phyloP scores from a whole-genome alignment of 163 green algal genomes.

The Scenedesmus sp. region DNA sequence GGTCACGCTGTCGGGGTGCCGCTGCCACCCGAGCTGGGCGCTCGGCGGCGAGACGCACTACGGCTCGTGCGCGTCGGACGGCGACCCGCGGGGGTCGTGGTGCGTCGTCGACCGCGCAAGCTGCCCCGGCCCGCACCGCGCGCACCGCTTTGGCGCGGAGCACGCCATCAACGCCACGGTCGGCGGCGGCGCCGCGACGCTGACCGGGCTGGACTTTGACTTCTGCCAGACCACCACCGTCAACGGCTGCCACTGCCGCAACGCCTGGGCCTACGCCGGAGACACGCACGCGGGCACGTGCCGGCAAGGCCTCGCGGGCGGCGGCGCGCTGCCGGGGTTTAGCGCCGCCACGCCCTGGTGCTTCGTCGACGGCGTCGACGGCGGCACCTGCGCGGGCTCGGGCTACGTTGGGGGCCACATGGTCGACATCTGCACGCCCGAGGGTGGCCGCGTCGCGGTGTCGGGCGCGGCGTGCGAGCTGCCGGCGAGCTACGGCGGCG shows the following conservation, averaged over 20 bases:
- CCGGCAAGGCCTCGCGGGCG: background rate
- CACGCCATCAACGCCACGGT: slow-evolving; percentile 7
- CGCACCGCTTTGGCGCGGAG: slow-evolving; percentile 36
- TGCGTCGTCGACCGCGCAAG: slow-evolving; percentile 41
- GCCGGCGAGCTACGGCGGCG: slow-evolving; percentile 7
- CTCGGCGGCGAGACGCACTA: slow-evolving; percentile 35
- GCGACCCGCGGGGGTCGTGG: slow-evolving; percentile 15
- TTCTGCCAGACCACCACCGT: slow-evolving; percentile 46
- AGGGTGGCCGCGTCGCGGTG: slow-evolving; percentile 11
- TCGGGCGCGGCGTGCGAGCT: slow-evolving; percentile 17
- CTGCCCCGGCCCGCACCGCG: slow-evolving; percentile 43
- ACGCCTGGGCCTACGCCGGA: slow-evolving; percentile 47
- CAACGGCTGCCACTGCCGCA: slow-evolving; percentile 46
- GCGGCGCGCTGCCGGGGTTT: slow-evolving; percentile 12
- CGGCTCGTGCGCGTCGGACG: slow-evolving; percentile 15
- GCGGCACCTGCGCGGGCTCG: too few species aligned
- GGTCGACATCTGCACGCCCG: slow-evolving; percentile 26
- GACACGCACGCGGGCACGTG: slow-evolving; percentile 47
- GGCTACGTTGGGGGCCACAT: slow-evolving; percentile 14
- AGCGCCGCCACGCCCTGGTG: slow-evolving; percentile 23
- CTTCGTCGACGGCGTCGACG: slow-evolving; percentile 24
- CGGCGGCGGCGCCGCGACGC: background rate
- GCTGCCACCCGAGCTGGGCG: slow-evolving; percentile 27
- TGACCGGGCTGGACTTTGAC: slow-evolving; percentile 48
- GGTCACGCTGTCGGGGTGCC: slow-evolving; percentile 49